phyloP scores from a whole-genome alignment of 176 grass and related monocot species.

The Miscanthus lutarioriparius region DNA sequence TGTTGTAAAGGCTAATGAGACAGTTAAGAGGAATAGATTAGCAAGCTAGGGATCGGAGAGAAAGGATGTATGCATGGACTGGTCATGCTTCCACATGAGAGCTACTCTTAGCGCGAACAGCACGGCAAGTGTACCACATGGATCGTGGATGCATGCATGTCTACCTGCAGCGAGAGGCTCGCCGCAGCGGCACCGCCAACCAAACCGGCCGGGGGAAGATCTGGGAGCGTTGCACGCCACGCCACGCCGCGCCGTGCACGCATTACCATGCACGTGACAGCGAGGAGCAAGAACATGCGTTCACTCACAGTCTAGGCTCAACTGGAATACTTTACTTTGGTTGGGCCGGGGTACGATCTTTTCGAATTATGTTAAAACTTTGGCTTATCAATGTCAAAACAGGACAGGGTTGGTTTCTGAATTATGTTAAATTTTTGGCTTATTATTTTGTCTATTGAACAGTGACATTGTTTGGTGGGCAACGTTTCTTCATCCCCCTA shows the following conservation, averaged over 20 bases:
- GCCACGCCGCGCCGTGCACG: neutral
- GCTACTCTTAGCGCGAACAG: constrained; percentile 28
- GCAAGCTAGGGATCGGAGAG: neutral
- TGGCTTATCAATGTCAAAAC: neutral
- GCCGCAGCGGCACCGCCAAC: neutral
- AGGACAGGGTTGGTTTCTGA: too few species aligned
- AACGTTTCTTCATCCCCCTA: neutral
- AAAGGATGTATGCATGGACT: too few species aligned
- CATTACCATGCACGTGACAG: constrained; percentile 31
- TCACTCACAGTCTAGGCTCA: neutral
- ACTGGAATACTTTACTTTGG: neutral
- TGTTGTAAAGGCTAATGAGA: constrained; percentile 48
- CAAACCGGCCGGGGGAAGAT: constrained; percentile 14
- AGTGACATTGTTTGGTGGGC: neutral
- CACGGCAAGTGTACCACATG: constrained; percentile 33
- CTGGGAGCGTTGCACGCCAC: neutral
- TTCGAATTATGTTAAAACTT: neutral
- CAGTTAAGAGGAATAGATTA: constrained; percentile 22
- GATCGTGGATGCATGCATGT: constrained; percentile 11
- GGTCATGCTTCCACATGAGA: constrained; percentile 23
- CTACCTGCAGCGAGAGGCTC: constrained; percentile 23
- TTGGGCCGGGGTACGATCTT: neutral
- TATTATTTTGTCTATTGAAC: neutral
- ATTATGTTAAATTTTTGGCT: neutral
- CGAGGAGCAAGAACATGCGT: constrained; percentile 29